Base-by-base conservation (phyloP, 768 basidiomycete species). In the Rhodosporidiobolus sp. region DNA sequence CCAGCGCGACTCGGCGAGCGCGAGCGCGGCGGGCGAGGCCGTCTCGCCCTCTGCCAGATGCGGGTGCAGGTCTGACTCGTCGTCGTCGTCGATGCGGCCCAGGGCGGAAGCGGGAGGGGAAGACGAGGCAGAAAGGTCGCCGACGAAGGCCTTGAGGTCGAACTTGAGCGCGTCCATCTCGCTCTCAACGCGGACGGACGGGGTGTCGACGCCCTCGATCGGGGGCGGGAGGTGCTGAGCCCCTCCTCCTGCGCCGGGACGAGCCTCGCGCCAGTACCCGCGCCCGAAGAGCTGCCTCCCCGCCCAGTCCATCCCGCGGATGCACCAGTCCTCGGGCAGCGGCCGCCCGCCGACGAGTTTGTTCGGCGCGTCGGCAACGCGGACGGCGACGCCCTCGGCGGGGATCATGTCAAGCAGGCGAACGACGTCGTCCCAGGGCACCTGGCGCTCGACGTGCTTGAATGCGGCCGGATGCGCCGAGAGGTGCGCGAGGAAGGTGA, bases 281-380 rank as follows among this genome's bases (percentile, higher is more conserved):
- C 91, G 87, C 80, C 95, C 93, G 79, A 90, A 98, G 24, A 97
- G 88, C 72, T 87, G 87, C 69, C 92, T 85, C 11, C 91, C 90
- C 7, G 92, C 89, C 96, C 96, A 99, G 77, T 94, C 94, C 88
- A 94, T 92, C 2, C 96, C 96, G 45, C 96, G 86, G 76, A 97
- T 80, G 77, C 90, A 91, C 93, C 94, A 97, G 78, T 98, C 96
- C 81, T 99, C 96, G 0, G 90, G 86, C 3, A 98, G 83, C 0
- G 91, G 88, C 7, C 57, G 14, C 1, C 66, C 67, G 22, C 87
- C 87, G 56, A 91, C 83, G 83, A 94, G 87, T 32, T 82, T 80
- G 32, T 83, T 80, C 84, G 88, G 73, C 14, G 74, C 54, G 54
- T 82, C 81, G 61, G 67, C 38, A 79, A 72, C 32, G 78, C 83